phyloP scores from a whole-genome alignment of 139 green algal genomes.

The Micractinium sp. region DNA sequence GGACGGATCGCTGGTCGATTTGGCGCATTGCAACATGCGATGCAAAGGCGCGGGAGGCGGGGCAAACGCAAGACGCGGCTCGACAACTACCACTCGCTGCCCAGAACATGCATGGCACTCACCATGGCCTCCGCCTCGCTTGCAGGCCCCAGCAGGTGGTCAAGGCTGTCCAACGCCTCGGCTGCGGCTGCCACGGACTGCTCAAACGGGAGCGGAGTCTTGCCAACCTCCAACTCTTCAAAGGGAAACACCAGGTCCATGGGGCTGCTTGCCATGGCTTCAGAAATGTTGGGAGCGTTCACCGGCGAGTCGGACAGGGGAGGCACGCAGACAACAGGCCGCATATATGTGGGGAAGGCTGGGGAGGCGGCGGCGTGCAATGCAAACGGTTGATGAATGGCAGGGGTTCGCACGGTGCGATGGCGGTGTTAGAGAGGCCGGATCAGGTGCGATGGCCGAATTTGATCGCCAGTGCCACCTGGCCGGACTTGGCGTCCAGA shows the following conservation, averaged over 20 bases:
- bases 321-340: not conserved
- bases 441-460: too few species aligned
- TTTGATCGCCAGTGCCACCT: too few species aligned
- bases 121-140: not conserved
- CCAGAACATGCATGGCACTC: constrained; percentile 1
- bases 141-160: not conserved
- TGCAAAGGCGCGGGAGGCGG: not conserved
- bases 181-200: not conserved
- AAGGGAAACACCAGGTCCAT: constrained; percentile 9
- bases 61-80: not conserved
- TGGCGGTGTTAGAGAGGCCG: not conserved
- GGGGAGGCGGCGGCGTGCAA: not conserved
- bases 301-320: not conserved
- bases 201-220: constrained; percentile 8
- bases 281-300: too few species aligned
- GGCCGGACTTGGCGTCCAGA: too few species aligned
- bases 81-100: too few species aligned
- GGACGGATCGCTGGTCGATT: not conserved
- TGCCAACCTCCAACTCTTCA: not conserved
- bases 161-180: not conserved
- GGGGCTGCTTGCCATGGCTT: not conserved
- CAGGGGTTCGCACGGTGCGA: not conserved
- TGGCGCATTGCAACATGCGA: not conserved
- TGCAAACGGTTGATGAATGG: not conserved
- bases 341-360: not conserved